These are phyloP conservation scores for Golubevia sp. DNA, from an alignment of 1,284 basidiomycete species.

Conservation along the genomic window DNA sequence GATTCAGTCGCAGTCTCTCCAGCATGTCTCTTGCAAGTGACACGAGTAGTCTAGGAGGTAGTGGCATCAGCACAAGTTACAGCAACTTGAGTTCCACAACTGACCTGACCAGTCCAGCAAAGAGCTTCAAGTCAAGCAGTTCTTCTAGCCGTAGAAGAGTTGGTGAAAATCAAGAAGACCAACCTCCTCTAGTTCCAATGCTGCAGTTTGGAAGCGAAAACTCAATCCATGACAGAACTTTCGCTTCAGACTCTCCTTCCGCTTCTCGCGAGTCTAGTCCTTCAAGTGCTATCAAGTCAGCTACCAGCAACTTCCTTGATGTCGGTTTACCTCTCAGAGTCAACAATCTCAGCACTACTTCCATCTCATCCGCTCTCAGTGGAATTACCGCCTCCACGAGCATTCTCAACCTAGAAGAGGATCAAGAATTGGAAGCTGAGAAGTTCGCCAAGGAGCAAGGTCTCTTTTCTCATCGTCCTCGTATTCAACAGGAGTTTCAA, in stretches of 20 bases:
- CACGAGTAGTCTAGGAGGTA: too few relatives aligned
- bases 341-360: constrained; percentile 27
- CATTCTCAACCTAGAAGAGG: constrained; percentile 18
- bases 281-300: background rate
- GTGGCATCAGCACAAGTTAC: too few relatives aligned
- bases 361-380: constrained; percentile 17
- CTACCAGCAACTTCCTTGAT: background rate
- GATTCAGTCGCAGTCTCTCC: too few relatives aligned
- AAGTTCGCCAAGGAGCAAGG: background rate
- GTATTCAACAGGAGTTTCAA: constrained; percentile 5
- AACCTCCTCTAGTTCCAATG: constrained; percentile 3
- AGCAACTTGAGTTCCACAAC: too few relatives aligned
- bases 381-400: constrained; percentile 27
- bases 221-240: constrained; percentile 1
- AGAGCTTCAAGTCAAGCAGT: too few relatives aligned
- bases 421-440: background rate
- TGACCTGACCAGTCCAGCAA: too few relatives aligned
- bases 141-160: too few relatives aligned
- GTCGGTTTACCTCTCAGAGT: constrained; percentile 10
- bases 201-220: constrained; percentile 5
- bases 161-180: too few relatives aligned
- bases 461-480: background rate
- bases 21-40: too few relatives aligned
- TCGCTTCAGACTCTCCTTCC: background rate
- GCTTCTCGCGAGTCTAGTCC: background rate